phyloP scores from a whole-genome alignment of 2,329 filamentous ascomycete species.

The Colletotrichum endophyticum region DNA sequence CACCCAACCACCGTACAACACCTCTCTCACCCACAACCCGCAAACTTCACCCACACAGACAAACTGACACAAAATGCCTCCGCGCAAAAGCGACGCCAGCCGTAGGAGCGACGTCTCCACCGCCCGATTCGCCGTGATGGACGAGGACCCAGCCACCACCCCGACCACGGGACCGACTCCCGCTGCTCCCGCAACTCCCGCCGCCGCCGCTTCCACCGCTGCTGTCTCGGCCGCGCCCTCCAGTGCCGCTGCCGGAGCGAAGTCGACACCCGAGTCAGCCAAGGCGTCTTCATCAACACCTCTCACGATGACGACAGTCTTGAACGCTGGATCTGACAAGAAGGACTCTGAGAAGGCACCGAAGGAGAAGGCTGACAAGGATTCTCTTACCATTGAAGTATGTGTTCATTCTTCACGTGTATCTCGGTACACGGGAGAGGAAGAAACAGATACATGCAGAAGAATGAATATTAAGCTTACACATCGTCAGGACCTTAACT shows the following conservation, averaged over 20 bases:
- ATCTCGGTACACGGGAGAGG: too few species aligned
- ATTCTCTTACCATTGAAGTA: constrained; percentile 60
- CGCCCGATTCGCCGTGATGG: constrained; percentile 48
- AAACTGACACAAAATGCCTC: constrained; percentile 49
- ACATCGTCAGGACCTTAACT: constrained; percentile 66
- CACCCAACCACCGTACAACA: not conserved
- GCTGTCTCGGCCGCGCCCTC: constrained; percentile 26
- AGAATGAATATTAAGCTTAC: too few species aligned
- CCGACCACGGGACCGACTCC: constrained; percentile 1
- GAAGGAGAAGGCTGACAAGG: constrained; percentile 35
- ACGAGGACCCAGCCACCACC: constrained; percentile 36
- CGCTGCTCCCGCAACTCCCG: constrained; percentile 16
- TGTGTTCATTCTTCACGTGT: not conserved
- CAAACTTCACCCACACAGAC: not conserved
- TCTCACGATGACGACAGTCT: not conserved
- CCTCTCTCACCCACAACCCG: not conserved
- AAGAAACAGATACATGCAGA: too few species aligned
- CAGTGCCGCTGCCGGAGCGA: not conserved
- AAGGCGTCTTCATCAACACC: constrained; percentile 16
- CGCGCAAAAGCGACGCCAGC: constrained; percentile 57
- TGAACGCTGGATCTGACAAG: constrained; percentile 14
- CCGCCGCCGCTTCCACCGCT: constrained; percentile 23
- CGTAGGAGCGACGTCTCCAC: constrained; percentile 52
- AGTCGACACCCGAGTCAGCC: not conserved
- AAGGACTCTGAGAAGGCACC: constrained; percentile 30